Percentiles rank a stretch among this genome's conserved stretches.
phyloP scores from a whole-genome alignment of 1,284 basidiomycete species.

The Tilletia setariae region DNA sequence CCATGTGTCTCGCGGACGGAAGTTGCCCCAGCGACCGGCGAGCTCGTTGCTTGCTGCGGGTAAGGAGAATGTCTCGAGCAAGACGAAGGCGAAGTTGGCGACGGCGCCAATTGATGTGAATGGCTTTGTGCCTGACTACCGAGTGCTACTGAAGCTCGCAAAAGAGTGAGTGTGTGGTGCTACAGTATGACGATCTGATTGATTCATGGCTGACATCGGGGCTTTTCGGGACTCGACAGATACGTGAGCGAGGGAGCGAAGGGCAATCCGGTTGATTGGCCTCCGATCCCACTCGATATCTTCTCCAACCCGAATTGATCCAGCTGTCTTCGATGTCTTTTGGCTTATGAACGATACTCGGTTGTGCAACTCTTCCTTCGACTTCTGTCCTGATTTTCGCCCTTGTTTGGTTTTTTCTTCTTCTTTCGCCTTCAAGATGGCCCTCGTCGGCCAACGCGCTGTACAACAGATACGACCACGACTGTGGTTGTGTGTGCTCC shows the following conservation, averaged over 20 bases:
- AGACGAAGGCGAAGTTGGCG: background rate
- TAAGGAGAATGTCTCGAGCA: background rate
- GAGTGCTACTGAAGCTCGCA: constrained; percentile 6
- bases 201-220: no score
- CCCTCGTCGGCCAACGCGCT: no score
- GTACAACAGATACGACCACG: no score
- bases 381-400: background rate
- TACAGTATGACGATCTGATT: no score
- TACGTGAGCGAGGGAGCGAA: constrained; percentile 5
- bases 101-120: background rate
- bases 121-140: background rate
- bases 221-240: no score
- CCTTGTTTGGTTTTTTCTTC: no score
- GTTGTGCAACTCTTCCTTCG: background rate
- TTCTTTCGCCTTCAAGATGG: no score
- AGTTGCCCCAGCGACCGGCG: background rate
- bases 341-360: background rate
- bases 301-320: background rate
- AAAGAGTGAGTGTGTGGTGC: constrained; percentile 13
- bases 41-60: background rate
- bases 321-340: background rate
- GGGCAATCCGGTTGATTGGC: constrained; percentile 3
- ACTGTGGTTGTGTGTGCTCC: no score
- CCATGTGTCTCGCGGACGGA: constrained; percentile 21
- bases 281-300: constrained; percentile 4